Evolutionary conservation across 495 filamentous ascomycete genomes (phyloP).

Genomic region (Aspergillus saccharolyticus): DNA sequence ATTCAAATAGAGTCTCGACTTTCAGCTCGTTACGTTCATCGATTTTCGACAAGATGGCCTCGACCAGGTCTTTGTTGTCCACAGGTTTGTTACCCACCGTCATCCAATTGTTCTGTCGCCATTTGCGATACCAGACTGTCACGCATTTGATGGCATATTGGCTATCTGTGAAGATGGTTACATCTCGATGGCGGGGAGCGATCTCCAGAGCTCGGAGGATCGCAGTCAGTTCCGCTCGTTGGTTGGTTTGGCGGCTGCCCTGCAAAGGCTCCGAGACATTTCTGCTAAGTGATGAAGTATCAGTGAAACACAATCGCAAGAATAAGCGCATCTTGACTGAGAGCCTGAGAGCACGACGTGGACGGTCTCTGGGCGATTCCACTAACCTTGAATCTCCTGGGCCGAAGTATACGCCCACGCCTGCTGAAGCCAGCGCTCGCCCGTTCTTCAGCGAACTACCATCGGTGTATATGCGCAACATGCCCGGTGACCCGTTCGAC

Average conservation of each 20-base stretch:
- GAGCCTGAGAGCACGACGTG: neutral
- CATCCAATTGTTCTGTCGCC: constrained; percentile 76
- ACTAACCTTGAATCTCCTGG: constrained; percentile 63
- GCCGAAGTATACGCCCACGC: constrained; percentile 87
- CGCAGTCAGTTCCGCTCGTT: constrained; percentile 88
- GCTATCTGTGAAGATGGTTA: constrained; percentile 76
- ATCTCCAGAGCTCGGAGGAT: constrained; percentile 78
- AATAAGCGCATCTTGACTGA: too few relatives aligned
- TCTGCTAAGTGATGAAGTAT: constrained; percentile 42
- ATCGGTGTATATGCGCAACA: constrained; percentile 81
- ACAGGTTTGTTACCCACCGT: constrained; percentile 65
- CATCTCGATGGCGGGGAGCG: constrained; percentile 56
- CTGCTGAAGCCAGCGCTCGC: constrained; percentile 61
- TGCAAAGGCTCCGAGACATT: constrained; percentile 80
- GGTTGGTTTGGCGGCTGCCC: constrained; percentile 80
- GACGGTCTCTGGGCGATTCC: neutral
- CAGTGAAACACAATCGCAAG: constrained; percentile 18
- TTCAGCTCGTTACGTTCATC: constrained; percentile 58
- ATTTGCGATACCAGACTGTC: constrained; percentile 77
- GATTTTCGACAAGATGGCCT: constrained; percentile 66
- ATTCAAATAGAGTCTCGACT: constrained; percentile 66
- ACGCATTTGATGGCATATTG: constrained; percentile 85
- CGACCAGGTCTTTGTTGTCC: constrained; percentile 78
- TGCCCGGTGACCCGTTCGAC: constrained; percentile 36
- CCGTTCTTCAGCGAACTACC: constrained; percentile 81